Conservation (phyloP, 2,329 filamentous ascomycete species). For the Colletotrichum abscissum region DNA sequence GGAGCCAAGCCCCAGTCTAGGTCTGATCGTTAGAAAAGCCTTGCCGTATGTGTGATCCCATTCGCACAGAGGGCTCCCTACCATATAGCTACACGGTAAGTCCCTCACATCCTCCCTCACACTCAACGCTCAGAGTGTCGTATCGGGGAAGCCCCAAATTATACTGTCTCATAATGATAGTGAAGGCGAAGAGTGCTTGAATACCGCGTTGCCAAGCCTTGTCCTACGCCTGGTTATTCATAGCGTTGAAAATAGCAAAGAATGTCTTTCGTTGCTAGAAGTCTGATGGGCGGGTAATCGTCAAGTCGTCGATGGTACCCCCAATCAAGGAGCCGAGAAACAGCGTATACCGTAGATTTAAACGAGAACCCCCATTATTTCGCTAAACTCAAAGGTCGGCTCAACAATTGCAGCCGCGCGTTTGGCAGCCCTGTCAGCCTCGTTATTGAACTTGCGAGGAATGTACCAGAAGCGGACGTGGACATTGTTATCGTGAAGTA, state of each 20-base stretch:
- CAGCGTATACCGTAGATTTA: background rate
- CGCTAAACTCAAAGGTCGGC: background rate
- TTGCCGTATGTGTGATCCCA: background rate
- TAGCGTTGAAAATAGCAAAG: too few relatives aligned
- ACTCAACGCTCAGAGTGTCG: background rate
- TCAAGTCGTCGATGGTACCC: too few relatives aligned
- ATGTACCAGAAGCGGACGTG: constrained; percentile 57
- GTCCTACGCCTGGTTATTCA: background rate
- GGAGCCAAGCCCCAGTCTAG: background rate
- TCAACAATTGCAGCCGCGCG: constrained; percentile 36
- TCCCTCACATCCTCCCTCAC: background rate
- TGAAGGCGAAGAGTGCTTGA: background rate
- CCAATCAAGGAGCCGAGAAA: background rate
- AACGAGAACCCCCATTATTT: background rate
- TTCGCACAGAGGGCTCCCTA: background rate
- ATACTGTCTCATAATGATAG: background rate
- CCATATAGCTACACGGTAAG: background rate
- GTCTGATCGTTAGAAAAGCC: background rate
- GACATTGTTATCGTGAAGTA: background rate
- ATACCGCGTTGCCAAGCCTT: background rate
- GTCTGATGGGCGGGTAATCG: too few relatives aligned
- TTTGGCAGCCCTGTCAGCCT: constrained; percentile 55
- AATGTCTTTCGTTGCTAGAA: too few relatives aligned
- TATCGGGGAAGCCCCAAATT: too few relatives aligned
- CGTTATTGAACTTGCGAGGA: constrained; percentile 52